These are phyloP conservation scores for Phlyctochytrium bullatum DNA, from an alignment of 192 early-diverging fungal species.

Conservation along the genomic window DNA sequence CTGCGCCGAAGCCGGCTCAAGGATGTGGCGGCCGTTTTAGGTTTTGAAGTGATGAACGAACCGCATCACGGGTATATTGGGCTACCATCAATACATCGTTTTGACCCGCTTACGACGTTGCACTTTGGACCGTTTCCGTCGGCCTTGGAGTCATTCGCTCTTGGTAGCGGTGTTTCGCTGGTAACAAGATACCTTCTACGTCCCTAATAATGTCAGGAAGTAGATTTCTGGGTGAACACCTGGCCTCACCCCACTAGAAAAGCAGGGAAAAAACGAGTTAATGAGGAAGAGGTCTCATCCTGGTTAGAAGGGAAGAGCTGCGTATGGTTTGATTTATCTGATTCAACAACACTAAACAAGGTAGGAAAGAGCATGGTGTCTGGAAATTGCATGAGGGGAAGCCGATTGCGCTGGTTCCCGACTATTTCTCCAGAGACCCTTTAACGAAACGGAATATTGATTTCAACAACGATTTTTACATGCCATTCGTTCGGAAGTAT, in stretches of 20 bases:
- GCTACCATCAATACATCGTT: slow-evolving; percentile 51
- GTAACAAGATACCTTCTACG: slow-evolving; percentile 12
- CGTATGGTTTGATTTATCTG: slow-evolving; percentile 54
- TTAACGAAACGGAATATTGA: slow-evolving; percentile 51
- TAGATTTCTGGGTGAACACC: slow-evolving; percentile 72
- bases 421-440: slow-evolving; percentile 71
- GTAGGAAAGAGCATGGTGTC: slow-evolving; percentile 67
- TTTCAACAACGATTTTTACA: slow-evolving; percentile 70
- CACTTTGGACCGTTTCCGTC: slow-evolving; percentile 69
- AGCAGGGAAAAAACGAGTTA: slow-evolving; percentile 52
- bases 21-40: slow-evolving; percentile 65
- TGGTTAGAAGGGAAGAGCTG: slow-evolving; percentile 65
- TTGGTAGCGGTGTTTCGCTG: slow-evolving; percentile 67
- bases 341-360: background rate
- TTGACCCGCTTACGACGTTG: slow-evolving; percentile 63
- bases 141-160: slow-evolving; percentile 72
- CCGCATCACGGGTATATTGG: slow-evolving; percentile 77
- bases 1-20: slow-evolving; percentile 50
- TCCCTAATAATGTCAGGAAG: slow-evolving; percentile 36
- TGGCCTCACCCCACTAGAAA: slow-evolving; percentile 74
- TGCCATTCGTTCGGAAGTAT: slow-evolving; percentile 70
- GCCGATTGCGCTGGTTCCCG: slow-evolving; percentile 48
- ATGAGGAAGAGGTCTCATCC: slow-evolving; percentile 52
- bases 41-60: slow-evolving; percentile 82
- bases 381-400: slow-evolving; percentile 60